Evolutionary conservation across 495 filamentous ascomycete species (phyloP).

Genomic region (Stereocaulon alpinum): DNA sequence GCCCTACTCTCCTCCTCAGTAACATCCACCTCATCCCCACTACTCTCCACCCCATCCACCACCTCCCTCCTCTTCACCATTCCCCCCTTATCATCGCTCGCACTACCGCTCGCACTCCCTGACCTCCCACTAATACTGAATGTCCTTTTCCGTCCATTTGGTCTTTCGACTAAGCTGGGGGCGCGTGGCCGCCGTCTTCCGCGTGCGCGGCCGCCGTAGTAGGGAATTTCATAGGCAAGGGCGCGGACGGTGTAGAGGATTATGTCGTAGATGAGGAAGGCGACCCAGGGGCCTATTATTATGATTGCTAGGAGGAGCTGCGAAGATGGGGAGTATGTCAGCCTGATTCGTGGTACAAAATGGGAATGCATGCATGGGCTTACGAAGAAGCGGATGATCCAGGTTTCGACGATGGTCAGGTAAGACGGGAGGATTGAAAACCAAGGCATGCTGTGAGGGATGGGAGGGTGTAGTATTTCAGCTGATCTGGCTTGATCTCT

Average conservation of each 20-base stretch:
- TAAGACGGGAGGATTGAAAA: constrained; percentile 54
- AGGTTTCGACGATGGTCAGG: constrained; percentile 49
- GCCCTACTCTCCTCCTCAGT: constrained; percentile 6
- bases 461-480: neutral
- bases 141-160: constrained; percentile 41
- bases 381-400: constrained; percentile 56
- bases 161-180: constrained; percentile 51
- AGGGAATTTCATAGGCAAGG: constrained; percentile 47
- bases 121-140: constrained; percentile 34
- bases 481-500: neutral
- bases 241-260: constrained; percentile 54
- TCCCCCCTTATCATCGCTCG: constrained; percentile 1
- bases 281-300: constrained; percentile 56
- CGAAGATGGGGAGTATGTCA: constrained; percentile 9
- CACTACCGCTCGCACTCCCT: constrained; percentile 4
- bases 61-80: constrained; percentile 3
- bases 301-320: constrained; percentile 56
- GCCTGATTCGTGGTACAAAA: neutral
- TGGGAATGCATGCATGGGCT: constrained; percentile 19
- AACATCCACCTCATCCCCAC: constrained; percentile 5
- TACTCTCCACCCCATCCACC: neutral
- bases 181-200: constrained; percentile 52
- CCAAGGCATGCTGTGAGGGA: constrained; percentile 50
- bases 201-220: constrained; percentile 52
- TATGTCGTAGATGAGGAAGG: constrained; percentile 57